phyloP scores from a whole-genome alignment of 2,329 filamentous ascomycete genomes.

The Verticillium tricorpus region DNA sequence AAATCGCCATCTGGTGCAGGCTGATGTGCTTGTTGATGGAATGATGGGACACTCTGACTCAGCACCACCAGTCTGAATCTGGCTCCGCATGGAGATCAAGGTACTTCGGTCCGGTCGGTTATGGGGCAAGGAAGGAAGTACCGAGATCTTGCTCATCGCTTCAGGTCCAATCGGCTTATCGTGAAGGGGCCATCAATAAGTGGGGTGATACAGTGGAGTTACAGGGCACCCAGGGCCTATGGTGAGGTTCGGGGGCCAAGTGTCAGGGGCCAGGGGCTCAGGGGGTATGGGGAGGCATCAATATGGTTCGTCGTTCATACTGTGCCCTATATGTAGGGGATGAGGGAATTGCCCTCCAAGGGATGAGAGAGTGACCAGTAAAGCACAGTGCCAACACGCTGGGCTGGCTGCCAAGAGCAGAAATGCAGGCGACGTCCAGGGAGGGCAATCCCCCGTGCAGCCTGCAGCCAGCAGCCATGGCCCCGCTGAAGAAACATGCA shows the following conservation, averaged over 20 bases:
- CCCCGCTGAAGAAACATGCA: background rate
- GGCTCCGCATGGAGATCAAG: background rate
- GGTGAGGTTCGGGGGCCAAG: background rate
- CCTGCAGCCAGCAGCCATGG: background rate
- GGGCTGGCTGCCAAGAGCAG: background rate
- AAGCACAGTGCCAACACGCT: background rate
- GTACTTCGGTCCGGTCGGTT: background rate
- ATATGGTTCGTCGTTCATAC: no score
- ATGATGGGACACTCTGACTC: background rate
- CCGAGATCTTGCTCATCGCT: background rate
- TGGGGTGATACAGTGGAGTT: background rate
- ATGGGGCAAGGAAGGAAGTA: background rate
- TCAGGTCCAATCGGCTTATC: background rate
- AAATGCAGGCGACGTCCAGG: background rate
- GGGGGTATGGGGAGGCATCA: no score
- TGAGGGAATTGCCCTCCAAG: no score
- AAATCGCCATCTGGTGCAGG: background rate
- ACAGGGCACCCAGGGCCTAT: background rate
- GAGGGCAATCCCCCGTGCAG: background rate
- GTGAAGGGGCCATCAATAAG: background rate
- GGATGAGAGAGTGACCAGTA: background rate
- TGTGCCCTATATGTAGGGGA: no score
- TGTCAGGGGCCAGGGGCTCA: no score
- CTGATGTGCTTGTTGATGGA: background rate
- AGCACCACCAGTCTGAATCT: background rate